Evolutionary conservation across 2,329 filamentous ascomycete genomes (phyloP), one percentile per base, ranked within the genome.

Genomic region (Harringtonia aguacate): DNA sequence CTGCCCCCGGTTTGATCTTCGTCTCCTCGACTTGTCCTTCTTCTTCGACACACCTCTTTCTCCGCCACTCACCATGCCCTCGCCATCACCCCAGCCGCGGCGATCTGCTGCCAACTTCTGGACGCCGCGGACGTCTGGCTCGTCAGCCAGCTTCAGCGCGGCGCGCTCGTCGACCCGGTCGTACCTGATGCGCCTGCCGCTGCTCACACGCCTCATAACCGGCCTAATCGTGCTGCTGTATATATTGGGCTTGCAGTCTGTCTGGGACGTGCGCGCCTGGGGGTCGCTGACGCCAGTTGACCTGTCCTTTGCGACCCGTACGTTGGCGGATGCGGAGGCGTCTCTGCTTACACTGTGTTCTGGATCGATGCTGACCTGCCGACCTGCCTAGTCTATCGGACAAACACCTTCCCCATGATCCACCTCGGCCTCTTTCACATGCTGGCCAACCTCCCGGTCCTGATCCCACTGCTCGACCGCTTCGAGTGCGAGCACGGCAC

Each of bases 401-500:
- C 94, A 30, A 95, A 95, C 59, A 94, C 90, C 1, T 98, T 87
- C 58, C 87, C 89, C 1, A 69, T 98, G 45, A 79, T 95, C 48
- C 92, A 98, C 60, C 63, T 79, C 36, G 84, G 83, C 55, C 73
- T 94, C 59, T 69, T 95, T 54, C 92, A 97, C 63, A 73, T 82
- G 48, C 57, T 89, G 43, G 67, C 94, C 58, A 95, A 97, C 63
- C 61, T 87, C 21, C 42, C 94, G 50, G 85, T 87, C 20, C 62
- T 97, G 50, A 81, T 82, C 33, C 92, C 92, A n/a, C 69, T 98
- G 41, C 67, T 98, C 61, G 90, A 95, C 64, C 78, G 89, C 48
- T 98, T 97, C 62, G 92, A 98, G 67, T 76, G 78, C 49, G 90
- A 95, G 61, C 81, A 94, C 62, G 92, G 92, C 42, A 97, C 90